phyloP scores from a whole-genome alignment of 2,329 filamentous ascomycete genomes.

The Didymella arachidicola region DNA sequence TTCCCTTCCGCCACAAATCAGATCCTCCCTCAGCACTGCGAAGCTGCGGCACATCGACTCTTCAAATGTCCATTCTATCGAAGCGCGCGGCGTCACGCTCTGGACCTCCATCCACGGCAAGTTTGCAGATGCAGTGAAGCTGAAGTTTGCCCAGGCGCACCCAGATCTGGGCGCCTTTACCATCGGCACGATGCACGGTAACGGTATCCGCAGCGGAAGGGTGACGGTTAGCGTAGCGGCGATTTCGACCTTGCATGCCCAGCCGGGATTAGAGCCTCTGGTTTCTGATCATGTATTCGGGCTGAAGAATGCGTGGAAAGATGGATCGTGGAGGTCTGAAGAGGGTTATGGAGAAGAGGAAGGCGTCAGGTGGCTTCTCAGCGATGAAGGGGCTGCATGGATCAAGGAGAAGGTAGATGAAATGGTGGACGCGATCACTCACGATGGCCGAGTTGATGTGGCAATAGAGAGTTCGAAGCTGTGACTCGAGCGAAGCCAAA shows the following conservation, averaged over 20 bases:
- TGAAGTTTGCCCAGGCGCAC: constrained; percentile 73
- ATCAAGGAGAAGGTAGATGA: constrained; percentile 65
- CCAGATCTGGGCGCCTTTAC: constrained; percentile 83
- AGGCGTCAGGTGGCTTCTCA: constrained; percentile 65
- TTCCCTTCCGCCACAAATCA: background rate
- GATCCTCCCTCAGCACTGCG: background rate
- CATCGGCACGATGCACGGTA: constrained; percentile 73
- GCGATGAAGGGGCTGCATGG: constrained; percentile 69
- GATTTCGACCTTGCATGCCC: constrained; percentile 74
- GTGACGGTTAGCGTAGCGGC: constrained; percentile 75
- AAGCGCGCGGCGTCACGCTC: background rate
- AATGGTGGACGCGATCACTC: too few relatives aligned
- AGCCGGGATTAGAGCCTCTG: constrained; percentile 81
- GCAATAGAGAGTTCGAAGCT: too few relatives aligned
- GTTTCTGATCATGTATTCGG: constrained; percentile 83
- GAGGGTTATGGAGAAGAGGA: constrained; percentile 56
- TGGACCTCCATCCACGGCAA: background rate
- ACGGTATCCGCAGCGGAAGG: constrained; percentile 69
- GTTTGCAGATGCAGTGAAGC: constrained; percentile 64
- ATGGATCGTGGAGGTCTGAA: constrained; percentile 63
- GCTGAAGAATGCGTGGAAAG: constrained; percentile 74
- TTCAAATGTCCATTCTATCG: background rate
- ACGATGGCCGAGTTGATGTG: too few relatives aligned
- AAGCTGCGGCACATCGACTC: background rate
- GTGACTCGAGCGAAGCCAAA: too few relatives aligned